Conservation (phyloP, 495 filamentous ascomycete genomes). For the Aspergillus sclerotiicarbonarius region DNA sequence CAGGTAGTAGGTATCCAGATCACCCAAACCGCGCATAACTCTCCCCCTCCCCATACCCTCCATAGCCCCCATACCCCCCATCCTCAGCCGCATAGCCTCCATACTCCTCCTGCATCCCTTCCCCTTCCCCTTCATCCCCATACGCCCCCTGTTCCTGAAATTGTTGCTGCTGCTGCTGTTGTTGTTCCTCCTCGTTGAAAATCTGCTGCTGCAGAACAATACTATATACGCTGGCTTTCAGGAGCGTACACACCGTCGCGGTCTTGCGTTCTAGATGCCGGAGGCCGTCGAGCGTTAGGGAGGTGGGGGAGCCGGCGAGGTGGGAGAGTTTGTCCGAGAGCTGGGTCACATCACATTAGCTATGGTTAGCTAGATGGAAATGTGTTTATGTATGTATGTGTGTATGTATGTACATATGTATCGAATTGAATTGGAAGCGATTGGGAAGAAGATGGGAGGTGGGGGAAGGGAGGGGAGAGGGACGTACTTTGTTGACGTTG, state of each 20-base stretch:
- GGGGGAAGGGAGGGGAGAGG: not conserved
- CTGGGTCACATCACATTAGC: conserved; percentile 17
- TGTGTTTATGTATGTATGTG: too few species aligned
- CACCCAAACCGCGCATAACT: conserved; percentile 7
- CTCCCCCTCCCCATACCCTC: conserved; percentile 34
- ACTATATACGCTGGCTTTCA: conserved; percentile 97
- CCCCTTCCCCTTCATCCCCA: conserved; percentile 25
- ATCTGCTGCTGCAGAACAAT: conserved; percentile 98
- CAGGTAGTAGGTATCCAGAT: too few species aligned
- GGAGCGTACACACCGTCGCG: conserved; percentile 84
- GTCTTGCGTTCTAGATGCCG: conserved; percentile 90
- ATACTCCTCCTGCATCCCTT: conserved; percentile 12
- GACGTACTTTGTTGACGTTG: conserved; percentile 82
- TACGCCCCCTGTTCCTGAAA: conserved; percentile 23
- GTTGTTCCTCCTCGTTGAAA: conserved; percentile 55
- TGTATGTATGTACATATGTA: not conserved
- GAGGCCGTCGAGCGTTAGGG: conserved; percentile 64
- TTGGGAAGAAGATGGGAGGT: not conserved
- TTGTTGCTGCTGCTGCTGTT: conserved; percentile 32
- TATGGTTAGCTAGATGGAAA: too few species aligned
- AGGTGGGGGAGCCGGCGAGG: conserved; percentile 31
- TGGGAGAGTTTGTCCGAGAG: conserved; percentile 39
- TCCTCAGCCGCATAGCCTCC: conserved; percentile 17
- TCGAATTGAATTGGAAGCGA: not conserved
- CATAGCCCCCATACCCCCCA: conserved; percentile 25